These are phyloP conservation scores for Stenocarpella maydis DNA, from an alignment of 2,329 filamentous ascomycete genomes.

Conservation along the genomic window DNA sequence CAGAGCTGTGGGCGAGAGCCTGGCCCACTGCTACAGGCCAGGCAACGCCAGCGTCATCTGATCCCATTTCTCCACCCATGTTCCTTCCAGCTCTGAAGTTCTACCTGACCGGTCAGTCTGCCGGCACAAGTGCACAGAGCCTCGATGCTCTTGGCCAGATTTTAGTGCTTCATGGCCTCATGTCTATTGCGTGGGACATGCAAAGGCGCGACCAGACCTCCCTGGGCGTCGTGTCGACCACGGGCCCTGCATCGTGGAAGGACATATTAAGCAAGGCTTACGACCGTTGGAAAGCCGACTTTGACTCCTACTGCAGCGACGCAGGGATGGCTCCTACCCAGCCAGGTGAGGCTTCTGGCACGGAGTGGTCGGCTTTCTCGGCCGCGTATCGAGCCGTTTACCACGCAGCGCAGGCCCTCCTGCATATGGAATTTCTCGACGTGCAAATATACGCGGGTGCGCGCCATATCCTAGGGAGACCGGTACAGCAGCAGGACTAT, in stretches of 20 bases:
- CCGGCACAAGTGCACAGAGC: constrained; percentile 45
- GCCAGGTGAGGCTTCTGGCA: constrained; percentile 35
- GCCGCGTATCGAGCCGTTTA: constrained; percentile 64
- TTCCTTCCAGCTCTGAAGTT: constrained; percentile 64
- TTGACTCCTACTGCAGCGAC: constrained; percentile 58
- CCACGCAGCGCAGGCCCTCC: constrained; percentile 63
- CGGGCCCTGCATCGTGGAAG: constrained; percentile 51
- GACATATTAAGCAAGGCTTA: constrained; percentile 61
- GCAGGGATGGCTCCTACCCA: constrained; percentile 35
- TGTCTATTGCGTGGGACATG: constrained; percentile 71
- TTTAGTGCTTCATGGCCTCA: constrained; percentile 66
- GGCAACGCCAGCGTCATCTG: neutral
- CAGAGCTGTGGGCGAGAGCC: constrained; percentile 47
- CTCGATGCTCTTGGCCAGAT: constrained; percentile 62
- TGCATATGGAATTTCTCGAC: constrained; percentile 67
- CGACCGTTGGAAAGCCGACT: constrained; percentile 65
- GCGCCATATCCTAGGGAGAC: constrained; percentile 64
- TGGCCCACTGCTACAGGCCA: neutral
- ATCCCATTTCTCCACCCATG: constrained; percentile 50
- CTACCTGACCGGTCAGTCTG: constrained; percentile 57
- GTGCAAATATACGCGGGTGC: constrained; percentile 70
- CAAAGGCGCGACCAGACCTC: constrained; percentile 68
- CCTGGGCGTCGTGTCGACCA: constrained; percentile 51
- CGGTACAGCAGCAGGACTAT: constrained; percentile 59
- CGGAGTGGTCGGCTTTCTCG: constrained; percentile 56